Base-by-base conservation (phyloP, 768 basidiomycete species). In the Mycena floridula region DNA sequence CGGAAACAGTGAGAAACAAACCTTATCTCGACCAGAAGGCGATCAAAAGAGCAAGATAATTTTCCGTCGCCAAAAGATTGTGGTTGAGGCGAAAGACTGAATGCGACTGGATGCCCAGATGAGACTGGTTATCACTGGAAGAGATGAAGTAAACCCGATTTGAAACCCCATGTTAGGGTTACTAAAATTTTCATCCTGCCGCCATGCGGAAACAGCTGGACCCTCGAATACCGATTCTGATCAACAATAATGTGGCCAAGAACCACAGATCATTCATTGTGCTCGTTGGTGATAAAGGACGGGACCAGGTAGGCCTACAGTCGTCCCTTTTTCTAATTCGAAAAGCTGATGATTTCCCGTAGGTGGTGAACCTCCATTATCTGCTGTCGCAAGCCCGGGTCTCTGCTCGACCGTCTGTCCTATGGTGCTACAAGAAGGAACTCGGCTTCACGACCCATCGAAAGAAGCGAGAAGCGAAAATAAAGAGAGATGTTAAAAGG, bases 361-460 rank as follows among this genome's bases (percentile, higher is more conserved):
- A 92, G 82, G 80, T 95, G 41, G 94, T 97, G 44, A 98, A 98
- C 62, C 72, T 99, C 23, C 95, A 99, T 64, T 98, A 89, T 63
- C 61, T 99, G 37, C 78, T 99, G 15, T 92, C 92, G 0, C 94
- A 97, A 61, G 87, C 88, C 12, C 77, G 87, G 43, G 82, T 92
- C 2, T 92, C 89, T 18, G 86, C 90, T 4, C 74, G 92, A 13
- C 92, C 92, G 2, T 89, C 86, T 6, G 93, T 96, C 2, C 67
- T 98, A 49, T 99, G 96, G 96, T 96, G 93, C 55, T 99, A 99
- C 74, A 98, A 96, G 69, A 98, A 97, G 60, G 94, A 98, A 28
- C 73, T 99, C 0, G 95, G 94, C 0, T 99, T 99, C 58, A 93
- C 92, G 7, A 93, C 79, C 52, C 94, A 98, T 66, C 85, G 95